A percentile compares a stretch with the other conserved stretches of the same genome.
Conservation (phyloP, 306 rosid genomes). For the Cotoneaster glaucophyllus region DNA sequence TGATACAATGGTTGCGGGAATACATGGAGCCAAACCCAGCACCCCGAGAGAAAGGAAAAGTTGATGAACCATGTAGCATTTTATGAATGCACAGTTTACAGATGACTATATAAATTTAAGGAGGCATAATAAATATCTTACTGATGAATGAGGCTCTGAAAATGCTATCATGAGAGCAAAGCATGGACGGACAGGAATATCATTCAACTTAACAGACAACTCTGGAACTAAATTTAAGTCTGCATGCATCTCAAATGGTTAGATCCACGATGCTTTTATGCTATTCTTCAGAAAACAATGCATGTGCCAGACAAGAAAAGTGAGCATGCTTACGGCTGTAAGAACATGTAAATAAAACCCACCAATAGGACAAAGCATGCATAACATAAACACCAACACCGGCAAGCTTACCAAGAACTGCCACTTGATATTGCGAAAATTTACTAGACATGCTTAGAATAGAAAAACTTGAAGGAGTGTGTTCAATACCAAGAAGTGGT, state of each 20-base stretch:
- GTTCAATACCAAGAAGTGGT: constrained; percentile 68
- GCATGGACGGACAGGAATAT: constrained; percentile 66
- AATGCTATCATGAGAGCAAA: constrained; percentile 87
- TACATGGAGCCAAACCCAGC: constrained; percentile 11
- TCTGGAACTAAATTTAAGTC: constrained; percentile 61
- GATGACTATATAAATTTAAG: constrained; percentile 11
- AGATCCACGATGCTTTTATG: constrained; percentile 1
- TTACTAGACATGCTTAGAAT: not conserved
- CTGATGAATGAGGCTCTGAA: constrained; percentile 67
- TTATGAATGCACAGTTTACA: constrained; percentile 1
- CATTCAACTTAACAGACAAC: constrained; percentile 50
- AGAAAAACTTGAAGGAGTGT: constrained; percentile 5
- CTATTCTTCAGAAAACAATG: not conserved
- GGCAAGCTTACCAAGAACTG: not conserved
- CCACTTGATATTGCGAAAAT: not conserved
- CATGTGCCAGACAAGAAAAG: not conserved
- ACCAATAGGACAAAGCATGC: not conserved
- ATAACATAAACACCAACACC: not conserved
- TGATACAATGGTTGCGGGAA: constrained; percentile 2
- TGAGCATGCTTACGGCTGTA: not conserved
- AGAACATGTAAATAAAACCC: not conserved
- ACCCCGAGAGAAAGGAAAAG: constrained; percentile 2
- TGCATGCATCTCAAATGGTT: constrained; percentile 27
- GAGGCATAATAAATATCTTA: constrained; percentile 33
- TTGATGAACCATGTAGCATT: constrained; percentile 7